A percentile compares a stretch with the other conserved stretches of the same genome.
Conservation (phyloP, 2,329 filamentous ascomycete genomes). For the Emergomyces pasteurianus region DNA sequence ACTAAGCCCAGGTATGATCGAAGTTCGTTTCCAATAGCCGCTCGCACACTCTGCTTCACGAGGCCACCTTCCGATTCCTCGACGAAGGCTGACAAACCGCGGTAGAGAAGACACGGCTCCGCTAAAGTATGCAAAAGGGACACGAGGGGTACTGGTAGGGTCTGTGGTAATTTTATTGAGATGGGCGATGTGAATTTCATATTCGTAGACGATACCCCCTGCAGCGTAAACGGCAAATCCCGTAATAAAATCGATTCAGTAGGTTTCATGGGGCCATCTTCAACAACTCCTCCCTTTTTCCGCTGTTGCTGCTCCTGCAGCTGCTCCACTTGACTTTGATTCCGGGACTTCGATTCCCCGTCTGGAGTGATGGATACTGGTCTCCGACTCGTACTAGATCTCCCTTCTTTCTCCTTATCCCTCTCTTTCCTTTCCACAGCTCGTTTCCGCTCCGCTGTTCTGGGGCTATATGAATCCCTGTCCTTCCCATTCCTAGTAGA, state of each 20-base stretch:
- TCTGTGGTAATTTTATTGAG: slow-evolving; percentile 62
- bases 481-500: slow-evolving; percentile 4
- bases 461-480: slow-evolving; percentile 8
- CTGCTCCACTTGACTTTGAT: slow-evolving; percentile 11
- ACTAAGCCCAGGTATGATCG: slow-evolving; percentile 83
- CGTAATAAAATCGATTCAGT: slow-evolving; percentile 54
- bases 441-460: not conserved
- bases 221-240: slow-evolving; percentile 84
- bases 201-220: slow-evolving; percentile 80
- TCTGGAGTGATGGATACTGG: not conserved
- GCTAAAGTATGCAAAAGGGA: slow-evolving; percentile 80
- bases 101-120: slow-evolving; percentile 87
- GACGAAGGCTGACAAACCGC: slow-evolving; percentile 66
- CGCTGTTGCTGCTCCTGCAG: slow-evolving; percentile 3
- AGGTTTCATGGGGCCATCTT: slow-evolving; percentile 4
- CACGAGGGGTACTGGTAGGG: slow-evolving; percentile 70
- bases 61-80: slow-evolving; percentile 70
- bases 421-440: slow-evolving; percentile 7
- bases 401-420: slow-evolving; percentile 13
- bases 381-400: not conserved
- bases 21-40: slow-evolving; percentile 73
- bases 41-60: slow-evolving; percentile 82
- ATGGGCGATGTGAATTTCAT: slow-evolving; percentile 61
- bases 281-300: slow-evolving; percentile 2
- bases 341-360: not conserved